Percentiles rank a stretch among this genome's conserved stretches.
phyloP scores from a whole-genome alignment of 1,284 basidiomycete genomes.

The Microbotryomycetes sp. region DNA sequence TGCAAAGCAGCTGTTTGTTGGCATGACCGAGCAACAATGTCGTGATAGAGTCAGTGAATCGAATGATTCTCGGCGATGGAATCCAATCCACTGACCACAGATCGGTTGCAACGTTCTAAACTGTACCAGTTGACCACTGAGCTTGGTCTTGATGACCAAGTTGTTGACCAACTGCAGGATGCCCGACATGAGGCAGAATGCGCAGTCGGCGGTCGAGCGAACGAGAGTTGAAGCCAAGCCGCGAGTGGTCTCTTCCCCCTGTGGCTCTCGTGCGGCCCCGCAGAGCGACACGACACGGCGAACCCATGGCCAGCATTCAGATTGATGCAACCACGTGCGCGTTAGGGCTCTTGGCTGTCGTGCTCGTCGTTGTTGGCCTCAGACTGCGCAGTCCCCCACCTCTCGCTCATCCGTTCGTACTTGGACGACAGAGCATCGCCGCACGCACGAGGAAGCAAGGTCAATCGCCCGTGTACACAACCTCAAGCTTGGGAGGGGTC shows the following conservation, averaged over 20 bases:
- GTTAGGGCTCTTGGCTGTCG: conserved; percentile 8
- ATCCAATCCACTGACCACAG: conserved; percentile 5
- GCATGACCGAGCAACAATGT: neutral
- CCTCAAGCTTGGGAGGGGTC: conserved; percentile 2
- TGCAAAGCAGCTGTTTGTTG: conserved; percentile 63
- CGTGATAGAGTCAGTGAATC: neutral
- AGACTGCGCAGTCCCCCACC: conserved; percentile 19
- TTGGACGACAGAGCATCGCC: conserved; percentile 19
- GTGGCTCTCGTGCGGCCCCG: neutral
- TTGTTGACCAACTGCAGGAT: neutral
- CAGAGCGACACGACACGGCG: neutral
- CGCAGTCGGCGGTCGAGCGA: neutral
- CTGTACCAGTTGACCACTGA: neutral
- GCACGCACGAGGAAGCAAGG: conserved; percentile 7
- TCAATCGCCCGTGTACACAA: conserved; percentile 28
- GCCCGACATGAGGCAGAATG: neutral
- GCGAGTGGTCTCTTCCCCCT: neutral
- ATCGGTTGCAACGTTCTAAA: conserved; percentile 14
- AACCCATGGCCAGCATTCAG: conserved; percentile 1
- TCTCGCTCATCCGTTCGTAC: conserved; percentile 30
- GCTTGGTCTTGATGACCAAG: neutral
- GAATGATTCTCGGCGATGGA: neutral
- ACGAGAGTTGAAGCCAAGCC: too few species aligned
- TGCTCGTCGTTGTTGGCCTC: conserved; percentile 10
- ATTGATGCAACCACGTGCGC: conserved; percentile 20